These are phyloP conservation scores for Alternaria sp. DNA, from an alignment of 2,329 filamentous ascomycete species.

Conservation along the genomic window DNA sequence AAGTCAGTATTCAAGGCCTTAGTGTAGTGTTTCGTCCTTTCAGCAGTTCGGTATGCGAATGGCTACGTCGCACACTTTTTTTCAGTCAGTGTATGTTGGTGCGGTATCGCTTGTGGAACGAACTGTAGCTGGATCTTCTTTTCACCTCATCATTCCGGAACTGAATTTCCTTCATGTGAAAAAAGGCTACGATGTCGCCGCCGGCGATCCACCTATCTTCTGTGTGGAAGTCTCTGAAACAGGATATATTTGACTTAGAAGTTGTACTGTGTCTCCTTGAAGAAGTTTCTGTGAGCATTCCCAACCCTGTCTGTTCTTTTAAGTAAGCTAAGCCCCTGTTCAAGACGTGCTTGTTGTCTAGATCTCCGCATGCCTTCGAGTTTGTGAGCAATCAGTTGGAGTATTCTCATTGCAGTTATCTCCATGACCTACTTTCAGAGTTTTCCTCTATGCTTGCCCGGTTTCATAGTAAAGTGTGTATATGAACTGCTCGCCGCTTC, in stretches of 20 bases:
- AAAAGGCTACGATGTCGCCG: not conserved
- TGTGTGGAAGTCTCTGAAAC: not conserved
- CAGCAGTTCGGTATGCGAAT: not conserved
- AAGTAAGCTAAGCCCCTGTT: not conserved
- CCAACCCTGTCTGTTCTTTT: not conserved
- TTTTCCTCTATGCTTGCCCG: not conserved
- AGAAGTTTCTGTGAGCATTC: not conserved
- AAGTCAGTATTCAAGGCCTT: not conserved
- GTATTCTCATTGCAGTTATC: not conserved
- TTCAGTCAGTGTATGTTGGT: not conserved
- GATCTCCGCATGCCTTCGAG: not conserved
- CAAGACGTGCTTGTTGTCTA: not conserved
- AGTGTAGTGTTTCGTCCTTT: not conserved
- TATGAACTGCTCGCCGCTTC: not conserved
- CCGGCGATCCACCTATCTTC: not conserved
- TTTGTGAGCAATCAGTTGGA: not conserved
- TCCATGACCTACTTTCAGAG: not conserved
- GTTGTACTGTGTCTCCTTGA: not conserved
- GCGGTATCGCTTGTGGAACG: not conserved
- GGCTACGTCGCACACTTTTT: not conserved
- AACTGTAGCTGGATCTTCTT: not conserved
- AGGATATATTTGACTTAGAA: not conserved
- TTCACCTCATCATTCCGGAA: not conserved
- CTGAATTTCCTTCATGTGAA: not conserved
- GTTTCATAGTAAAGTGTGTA: not conserved